Conservation (phyloP, 495 filamentous ascomycete species). For the Penicillium canariense region DNA sequence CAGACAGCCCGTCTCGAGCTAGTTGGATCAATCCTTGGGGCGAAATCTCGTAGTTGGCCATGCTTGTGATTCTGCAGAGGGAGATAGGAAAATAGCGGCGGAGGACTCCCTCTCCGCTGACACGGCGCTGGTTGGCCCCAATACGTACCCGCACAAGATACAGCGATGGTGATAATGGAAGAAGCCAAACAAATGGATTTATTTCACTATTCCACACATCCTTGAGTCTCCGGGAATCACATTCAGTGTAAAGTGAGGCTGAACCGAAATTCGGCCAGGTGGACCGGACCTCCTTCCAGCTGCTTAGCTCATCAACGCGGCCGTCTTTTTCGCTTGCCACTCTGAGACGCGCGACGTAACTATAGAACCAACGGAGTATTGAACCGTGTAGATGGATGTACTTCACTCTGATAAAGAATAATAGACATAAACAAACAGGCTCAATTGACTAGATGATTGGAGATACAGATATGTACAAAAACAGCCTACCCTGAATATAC, state of each 20-base stretch:
- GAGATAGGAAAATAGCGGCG: conserved; percentile 11
- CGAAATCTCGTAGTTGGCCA: conserved; percentile 22
- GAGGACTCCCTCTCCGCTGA: background rate
- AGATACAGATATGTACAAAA: background rate
- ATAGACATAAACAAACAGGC: too few relatives aligned
- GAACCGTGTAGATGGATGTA: too few relatives aligned
- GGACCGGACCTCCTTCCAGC: background rate
- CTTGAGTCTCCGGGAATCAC: background rate
- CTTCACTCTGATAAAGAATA: too few relatives aligned
- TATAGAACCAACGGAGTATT: too few relatives aligned
- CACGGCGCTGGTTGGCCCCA: background rate
- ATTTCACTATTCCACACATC: background rate
- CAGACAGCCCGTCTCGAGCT: conserved; percentile 8
- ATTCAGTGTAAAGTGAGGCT: background rate
- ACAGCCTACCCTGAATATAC: background rate
- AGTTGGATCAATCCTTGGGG: conserved; percentile 20
- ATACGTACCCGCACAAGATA: conserved; percentile 3
- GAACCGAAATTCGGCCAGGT: conserved; percentile 1
- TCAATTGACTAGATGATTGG: background rate
- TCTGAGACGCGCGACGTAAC: too few relatives aligned
- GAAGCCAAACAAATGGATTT: background rate
- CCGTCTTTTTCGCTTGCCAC: too few relatives aligned
- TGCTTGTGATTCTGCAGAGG: conserved; percentile 11
- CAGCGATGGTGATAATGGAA: background rate
- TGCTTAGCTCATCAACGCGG: conserved; percentile 2